Base-by-base conservation (phyloP, 257 asterid species). In the Nicotiana noctiflora region DNA sequence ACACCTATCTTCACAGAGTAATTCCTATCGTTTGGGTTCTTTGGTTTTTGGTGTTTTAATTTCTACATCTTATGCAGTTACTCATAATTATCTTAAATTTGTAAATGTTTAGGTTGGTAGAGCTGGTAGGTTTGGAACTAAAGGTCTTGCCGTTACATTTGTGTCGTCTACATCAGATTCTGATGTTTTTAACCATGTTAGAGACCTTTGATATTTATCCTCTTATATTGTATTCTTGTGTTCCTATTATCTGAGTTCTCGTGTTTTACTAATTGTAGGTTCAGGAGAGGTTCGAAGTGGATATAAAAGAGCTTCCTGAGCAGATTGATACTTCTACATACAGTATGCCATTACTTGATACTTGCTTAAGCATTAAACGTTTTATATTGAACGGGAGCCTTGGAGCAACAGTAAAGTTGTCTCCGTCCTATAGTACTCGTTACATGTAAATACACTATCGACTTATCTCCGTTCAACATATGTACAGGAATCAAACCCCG, bases 61-160 rank as follows among this genome's bases (percentile, higher is more conserved):
- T 56, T 76, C 14, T 21, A 23, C 74, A 31, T 15, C 8, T 25
- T 23, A 29, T 5, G 4, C 27, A 66, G 17, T 62, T 60, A 29
- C 46, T 65, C 34, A 32, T 65, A 65, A 64, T 64, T 64, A 31
- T 64, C 14, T 64, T 15, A 64, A 29, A 31, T 49, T 65, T 65
- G 10, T 65, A 18, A 32, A 17, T 65, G 29, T 62, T 18, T 81
- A 94, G 97, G 98, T 94, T 29, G 97, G 97, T 46, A 90, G 98
- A 89, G 98, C 97, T 68, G 97, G 98, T 79, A 88, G 98, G 82
- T 94, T 94, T 78, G 98, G 98, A 34, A 92, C 98, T 75, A 92
- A 94, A 85, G 98, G 98, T 34, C 97, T 94, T 81, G 98, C 98
- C 76, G 92, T 94, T 79, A 92, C 98, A 18, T 94, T 92, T 85